These are phyloP conservation scores for Fusarium sp. DNA, from an alignment of 2,329 filamentous ascomycete species.

Conservation along the genomic window DNA sequence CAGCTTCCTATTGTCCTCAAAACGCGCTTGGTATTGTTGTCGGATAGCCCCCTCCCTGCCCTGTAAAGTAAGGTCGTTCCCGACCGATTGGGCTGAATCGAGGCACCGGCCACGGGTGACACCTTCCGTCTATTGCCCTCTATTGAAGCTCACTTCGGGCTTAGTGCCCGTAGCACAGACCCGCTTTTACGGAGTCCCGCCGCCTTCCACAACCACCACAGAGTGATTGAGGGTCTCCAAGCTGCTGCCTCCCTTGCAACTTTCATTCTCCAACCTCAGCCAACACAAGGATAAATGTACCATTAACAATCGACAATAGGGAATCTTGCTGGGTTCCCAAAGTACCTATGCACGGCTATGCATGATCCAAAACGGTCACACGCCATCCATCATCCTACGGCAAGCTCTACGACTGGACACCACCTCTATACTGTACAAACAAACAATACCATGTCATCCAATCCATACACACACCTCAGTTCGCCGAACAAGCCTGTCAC, in stretches of 20 bases:
- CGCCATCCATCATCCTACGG: conserved; percentile 3
- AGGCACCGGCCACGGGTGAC: conserved; percentile 27
- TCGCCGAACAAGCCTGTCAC: background rate
- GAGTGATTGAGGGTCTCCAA: conserved; percentile 4
- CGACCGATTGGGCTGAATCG: conserved; percentile 36
- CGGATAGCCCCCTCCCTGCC: conserved; percentile 14
- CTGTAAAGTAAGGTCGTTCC: conserved; percentile 22
- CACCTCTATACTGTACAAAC: conserved; percentile 1
- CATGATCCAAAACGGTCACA: conserved; percentile 18
- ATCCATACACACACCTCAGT: background rate
- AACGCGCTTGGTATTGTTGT: conserved; percentile 49
- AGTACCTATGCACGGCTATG: background rate
- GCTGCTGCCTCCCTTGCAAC: background rate
- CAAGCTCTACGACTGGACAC: conserved; percentile 9
- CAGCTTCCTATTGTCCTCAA: conserved; percentile 48
- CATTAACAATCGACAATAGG: conserved; percentile 20
- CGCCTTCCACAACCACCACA: conserved; percentile 22
- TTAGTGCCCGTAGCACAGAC: conserved; percentile 45
- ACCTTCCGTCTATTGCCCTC: conserved; percentile 44
- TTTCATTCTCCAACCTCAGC: conserved; percentile 3
- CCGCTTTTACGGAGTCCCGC: conserved; percentile 31
- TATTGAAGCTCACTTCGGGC: conserved; percentile 44
- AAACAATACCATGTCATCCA: conserved; percentile 12
- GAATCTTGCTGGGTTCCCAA: background rate
- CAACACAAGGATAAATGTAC: conserved; percentile 16